Percentiles rank a stretch among this genome's conserved stretches.
Conservation (phyloP, 306 rosid species). For the Aeschynomene evenia region DNA sequence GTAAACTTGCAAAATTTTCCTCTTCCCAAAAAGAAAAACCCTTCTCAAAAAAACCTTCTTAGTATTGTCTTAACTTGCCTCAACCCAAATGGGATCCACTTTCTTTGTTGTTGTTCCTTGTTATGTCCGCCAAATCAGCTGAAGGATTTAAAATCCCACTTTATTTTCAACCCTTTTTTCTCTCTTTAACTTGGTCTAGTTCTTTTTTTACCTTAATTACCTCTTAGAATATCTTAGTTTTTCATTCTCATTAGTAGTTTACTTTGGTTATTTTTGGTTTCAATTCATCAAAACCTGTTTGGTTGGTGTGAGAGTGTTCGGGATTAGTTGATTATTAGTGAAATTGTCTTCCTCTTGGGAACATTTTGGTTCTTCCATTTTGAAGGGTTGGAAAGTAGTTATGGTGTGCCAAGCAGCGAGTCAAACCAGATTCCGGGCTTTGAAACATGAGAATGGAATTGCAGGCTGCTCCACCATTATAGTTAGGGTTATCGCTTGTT, state of each 20-base stretch:
- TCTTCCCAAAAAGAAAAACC: neutral
- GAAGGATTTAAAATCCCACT: conserved; percentile 34
- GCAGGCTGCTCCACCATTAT: conserved; percentile 87
- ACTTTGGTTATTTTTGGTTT: conserved; percentile 7
- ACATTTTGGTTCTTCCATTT: conserved; percentile 40
- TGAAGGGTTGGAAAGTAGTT: conserved; percentile 74
- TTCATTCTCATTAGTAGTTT: neutral
- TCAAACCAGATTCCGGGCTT: conserved; percentile 99
- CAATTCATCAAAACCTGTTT: conserved; percentile 10
- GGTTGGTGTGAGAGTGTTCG: conserved; percentile 8
- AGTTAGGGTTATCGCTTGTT: conserved; percentile 95
- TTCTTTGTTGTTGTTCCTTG: conserved; percentile 89
- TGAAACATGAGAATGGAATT: conserved; percentile 91
- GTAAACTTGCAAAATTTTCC: conserved; percentile 40
- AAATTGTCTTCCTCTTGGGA: conserved; percentile 28
- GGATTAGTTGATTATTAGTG: neutral
- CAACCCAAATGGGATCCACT: conserved; percentile 78
- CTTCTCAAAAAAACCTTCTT: conserved; percentile 1
- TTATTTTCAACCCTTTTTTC: neutral
- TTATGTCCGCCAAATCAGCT: conserved; percentile 92
- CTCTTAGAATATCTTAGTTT: neutral
- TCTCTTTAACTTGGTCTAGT: neutral
- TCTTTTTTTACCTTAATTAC: neutral
- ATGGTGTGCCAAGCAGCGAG: conserved; percentile 99
- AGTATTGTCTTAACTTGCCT: neutral